phyloP scores from a whole-genome alignment of 192 early-diverging fungal genomes.

The Chytriomyces sp. region DNA sequence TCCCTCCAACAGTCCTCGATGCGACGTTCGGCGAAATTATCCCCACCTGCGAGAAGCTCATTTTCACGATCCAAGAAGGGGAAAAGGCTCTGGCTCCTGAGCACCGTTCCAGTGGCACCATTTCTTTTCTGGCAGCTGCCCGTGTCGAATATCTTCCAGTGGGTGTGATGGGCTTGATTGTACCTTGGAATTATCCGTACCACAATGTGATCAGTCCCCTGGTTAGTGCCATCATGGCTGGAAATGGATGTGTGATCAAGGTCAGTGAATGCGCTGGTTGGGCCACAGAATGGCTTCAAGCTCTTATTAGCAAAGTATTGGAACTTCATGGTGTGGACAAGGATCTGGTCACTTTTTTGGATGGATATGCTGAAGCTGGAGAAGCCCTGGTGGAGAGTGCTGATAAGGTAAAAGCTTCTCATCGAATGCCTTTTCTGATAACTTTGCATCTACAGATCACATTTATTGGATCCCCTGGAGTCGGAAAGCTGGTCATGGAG shows the following conservation, averaged over 20 bases:
- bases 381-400: constrained; percentile 62
- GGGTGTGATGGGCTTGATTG: constrained; percentile 79
- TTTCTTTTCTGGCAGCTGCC: constrained; percentile 77
- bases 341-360: constrained; percentile 77
- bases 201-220: constrained; percentile 69
- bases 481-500: constrained; percentile 76
- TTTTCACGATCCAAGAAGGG: constrained; percentile 79
- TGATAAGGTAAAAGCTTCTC: constrained; percentile 36
- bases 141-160: constrained; percentile 78
- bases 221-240: constrained; percentile 79
- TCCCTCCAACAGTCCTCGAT: constrained; percentile 62
- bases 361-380: constrained; percentile 81
- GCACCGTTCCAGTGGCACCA: constrained; percentile 63
- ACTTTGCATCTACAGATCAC: constrained; percentile 65
- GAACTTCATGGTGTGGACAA: constrained; percentile 73
- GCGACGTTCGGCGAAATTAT: constrained; percentile 83
- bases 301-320: constrained; percentile 67
- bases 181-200: constrained; percentile 87
- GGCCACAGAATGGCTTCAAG: constrained; percentile 70
- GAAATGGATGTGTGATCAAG: constrained; percentile 86
- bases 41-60: constrained; percentile 74
- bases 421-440: too few relatives aligned
- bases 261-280: constrained; percentile 83
- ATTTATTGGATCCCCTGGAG: constrained; percentile 84
- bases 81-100: constrained; percentile 70